phyloP scores from a whole-genome alignment of 805 yeast species.

The Barnettozyma populi region DNA sequence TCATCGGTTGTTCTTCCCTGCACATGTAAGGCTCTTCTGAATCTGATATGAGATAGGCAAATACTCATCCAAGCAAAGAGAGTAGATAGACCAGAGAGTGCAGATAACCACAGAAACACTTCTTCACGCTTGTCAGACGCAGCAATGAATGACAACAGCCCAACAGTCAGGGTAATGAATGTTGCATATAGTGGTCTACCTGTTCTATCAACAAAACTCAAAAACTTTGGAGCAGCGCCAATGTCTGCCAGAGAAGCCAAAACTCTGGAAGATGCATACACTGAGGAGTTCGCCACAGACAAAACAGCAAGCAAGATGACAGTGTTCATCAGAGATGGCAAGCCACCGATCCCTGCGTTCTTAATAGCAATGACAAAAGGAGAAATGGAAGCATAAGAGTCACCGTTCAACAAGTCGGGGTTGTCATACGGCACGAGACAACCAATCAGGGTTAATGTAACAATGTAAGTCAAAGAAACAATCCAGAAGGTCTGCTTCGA shows the following conservation, averaged over 20 bases:
- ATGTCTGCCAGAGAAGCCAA: slow-evolving; percentile 57
- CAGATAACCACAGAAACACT: slow-evolving; percentile 61
- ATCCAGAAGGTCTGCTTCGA: slow-evolving; percentile 45
- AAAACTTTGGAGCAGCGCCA: slow-evolving; percentile 54
- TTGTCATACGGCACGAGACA: slow-evolving; percentile 66
- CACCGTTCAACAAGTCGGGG: slow-evolving; percentile 40
- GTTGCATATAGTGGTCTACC: slow-evolving; percentile 66
- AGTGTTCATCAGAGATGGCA: slow-evolving; percentile 63
- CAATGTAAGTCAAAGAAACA: slow-evolving; percentile 53
- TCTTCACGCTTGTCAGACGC: slow-evolving; percentile 46
- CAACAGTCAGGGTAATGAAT: slow-evolving; percentile 44
- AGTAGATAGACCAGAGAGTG: slow-evolving; percentile 58
- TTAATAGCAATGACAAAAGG: slow-evolving; percentile 73
- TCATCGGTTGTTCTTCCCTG: slow-evolving; percentile 64
- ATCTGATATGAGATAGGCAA: slow-evolving; percentile 54
- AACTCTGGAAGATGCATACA: slow-evolving; percentile 65
- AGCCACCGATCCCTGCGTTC: slow-evolving; percentile 56
- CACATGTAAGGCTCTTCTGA: slow-evolving; percentile 54
- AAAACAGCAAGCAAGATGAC: slow-evolving; percentile 62
- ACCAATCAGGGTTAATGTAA: slow-evolving; percentile 53
- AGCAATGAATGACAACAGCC: slow-evolving; percentile 53
- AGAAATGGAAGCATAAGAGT: slow-evolving; percentile 60
- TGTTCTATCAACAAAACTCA: slow-evolving; percentile 56
- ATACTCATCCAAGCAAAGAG: slow-evolving; percentile 61
- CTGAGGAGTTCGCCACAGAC: slow-evolving; percentile 71